Percentiles rank a stretch among this genome's conserved stretches.
These are phyloP conservation scores for Xylaria sp. DNA, from an alignment of 2,329 filamentous ascomycete species.

Conservation along the genomic window DNA sequence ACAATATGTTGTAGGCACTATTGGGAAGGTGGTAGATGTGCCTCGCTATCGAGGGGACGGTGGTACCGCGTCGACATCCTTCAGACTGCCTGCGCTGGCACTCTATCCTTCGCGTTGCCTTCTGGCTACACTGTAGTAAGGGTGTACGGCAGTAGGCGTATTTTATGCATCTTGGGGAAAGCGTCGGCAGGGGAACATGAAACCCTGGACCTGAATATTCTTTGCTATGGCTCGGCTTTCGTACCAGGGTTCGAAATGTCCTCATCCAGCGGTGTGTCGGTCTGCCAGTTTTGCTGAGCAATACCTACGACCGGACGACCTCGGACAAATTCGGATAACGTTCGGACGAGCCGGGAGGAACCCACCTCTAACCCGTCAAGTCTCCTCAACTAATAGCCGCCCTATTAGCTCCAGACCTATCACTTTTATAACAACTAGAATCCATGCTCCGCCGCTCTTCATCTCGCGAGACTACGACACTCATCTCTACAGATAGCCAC, in stretches of 20 bases:
- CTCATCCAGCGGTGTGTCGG: not conserved
- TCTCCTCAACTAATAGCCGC: not conserved
- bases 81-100: too few relatives aligned
- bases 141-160: too few relatives aligned
- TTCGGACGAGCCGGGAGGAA: not conserved
- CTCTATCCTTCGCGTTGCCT: too few relatives aligned
- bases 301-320: not conserved
- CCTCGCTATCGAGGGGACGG: too few relatives aligned
- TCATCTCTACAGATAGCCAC: too few relatives aligned
- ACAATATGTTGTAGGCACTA: too few relatives aligned
- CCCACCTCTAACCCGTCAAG: not conserved
- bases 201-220: not conserved
- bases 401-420: not conserved
- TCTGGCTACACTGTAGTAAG: too few relatives aligned
- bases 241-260: not conserved
- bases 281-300: not conserved
- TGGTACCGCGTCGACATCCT: too few relatives aligned
- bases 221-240: not conserved
- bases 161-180: not conserved
- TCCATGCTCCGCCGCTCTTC: too few relatives aligned
- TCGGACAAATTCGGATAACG: not conserved
- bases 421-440: not conserved
- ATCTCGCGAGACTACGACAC: not conserved
- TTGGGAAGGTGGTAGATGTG: too few relatives aligned
- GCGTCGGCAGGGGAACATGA: not conserved